phyloP scores from a whole-genome alignment of 2,329 filamentous ascomycete species.

The Epichloe glyceriae region DNA sequence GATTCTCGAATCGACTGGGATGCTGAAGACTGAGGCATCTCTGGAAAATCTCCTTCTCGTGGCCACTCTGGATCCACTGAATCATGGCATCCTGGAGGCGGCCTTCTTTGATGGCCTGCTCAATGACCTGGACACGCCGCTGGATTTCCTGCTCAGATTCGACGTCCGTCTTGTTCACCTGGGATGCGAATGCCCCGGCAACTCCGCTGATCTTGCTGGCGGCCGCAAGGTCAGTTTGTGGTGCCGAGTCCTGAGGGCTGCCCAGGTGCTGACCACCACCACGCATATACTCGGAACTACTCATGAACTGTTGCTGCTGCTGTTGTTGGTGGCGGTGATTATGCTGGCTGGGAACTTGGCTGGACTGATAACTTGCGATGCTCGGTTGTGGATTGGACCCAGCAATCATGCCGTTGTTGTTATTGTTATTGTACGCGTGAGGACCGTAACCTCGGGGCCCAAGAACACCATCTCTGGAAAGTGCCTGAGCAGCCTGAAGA shows the following conservation, averaged over 20 bases:
- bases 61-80: constrained; percentile 52
- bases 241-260: constrained; percentile 20
- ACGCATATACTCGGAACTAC: constrained; percentile 25
- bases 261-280: constrained; percentile 18
- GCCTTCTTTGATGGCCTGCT: constrained; percentile 46
- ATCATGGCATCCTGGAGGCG: constrained; percentile 51
- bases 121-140: constrained; percentile 44
- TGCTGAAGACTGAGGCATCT: constrained; percentile 25
- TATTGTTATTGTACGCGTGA: constrained; percentile 16
- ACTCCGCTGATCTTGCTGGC: constrained; percentile 22
- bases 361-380: constrained; percentile 20
- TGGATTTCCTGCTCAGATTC: constrained; percentile 35
- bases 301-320: constrained; percentile 18
- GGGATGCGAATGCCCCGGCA: constrained; percentile 22
- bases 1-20: constrained; percentile 32
- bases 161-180: constrained; percentile 22
- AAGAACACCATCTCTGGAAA: neutral
- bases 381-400: constrained; percentile 17
- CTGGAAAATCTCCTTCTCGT: constrained; percentile 50
- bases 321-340: constrained; percentile 9
- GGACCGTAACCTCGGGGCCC: constrained; percentile 1
- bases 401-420: constrained; percentile 12
- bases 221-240: constrained; percentile 13
- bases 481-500: constrained; percentile 8
- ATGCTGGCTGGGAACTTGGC: constrained; percentile 14